Conservation (phyloP, 2,329 filamentous ascomycete genomes). For the Aschersonia sp. region DNA sequence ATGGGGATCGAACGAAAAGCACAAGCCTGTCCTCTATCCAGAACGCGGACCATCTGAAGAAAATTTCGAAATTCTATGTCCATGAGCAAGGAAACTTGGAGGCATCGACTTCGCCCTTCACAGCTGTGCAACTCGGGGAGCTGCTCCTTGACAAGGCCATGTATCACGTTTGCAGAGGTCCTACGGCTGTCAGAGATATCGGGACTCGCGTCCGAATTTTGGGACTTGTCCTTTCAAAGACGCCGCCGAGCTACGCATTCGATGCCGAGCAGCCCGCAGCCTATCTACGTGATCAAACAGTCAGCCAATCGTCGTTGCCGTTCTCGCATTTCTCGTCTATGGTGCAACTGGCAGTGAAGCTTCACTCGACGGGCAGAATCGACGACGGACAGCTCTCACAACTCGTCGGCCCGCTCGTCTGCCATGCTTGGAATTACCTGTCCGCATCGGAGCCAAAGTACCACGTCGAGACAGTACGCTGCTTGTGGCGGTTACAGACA, state of each 20-base stretch:
- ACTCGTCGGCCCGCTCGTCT: conserved; percentile 54
- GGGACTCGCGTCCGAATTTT: conserved; percentile 45
- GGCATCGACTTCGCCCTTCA: conserved; percentile 43
- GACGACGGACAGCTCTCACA: conserved; percentile 36
- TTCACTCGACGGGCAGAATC: conserved; percentile 40
- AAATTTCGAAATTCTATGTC: conserved; percentile 52
- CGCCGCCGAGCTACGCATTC: conserved; percentile 24
- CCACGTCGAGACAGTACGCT: conserved; percentile 81
- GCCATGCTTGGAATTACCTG: conserved; percentile 64
- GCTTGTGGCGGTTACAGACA: conserved; percentile 72
- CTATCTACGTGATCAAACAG: conserved; percentile 35
- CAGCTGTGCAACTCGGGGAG: conserved; percentile 38
- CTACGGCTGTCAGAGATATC: conserved; percentile 29
- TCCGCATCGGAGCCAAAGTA: conserved; percentile 78
- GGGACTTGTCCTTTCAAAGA: conserved; percentile 40
- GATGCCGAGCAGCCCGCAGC: conserved; percentile 33
- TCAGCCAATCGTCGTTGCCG: conserved; percentile 20
- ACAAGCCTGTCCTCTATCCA: conserved; percentile 6
- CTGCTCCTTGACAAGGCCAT: conserved; percentile 48
- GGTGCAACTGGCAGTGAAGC: conserved; percentile 40
- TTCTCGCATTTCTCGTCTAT: conserved; percentile 45
- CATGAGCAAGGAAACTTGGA: conserved; percentile 58
- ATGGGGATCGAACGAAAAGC: conserved; percentile 5
- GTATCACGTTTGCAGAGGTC: conserved; percentile 32
- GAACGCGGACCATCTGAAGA: conserved; percentile 40